Evolutionary conservation across 208 protist genomes (phyloP), one percentile per base, ranked within the genome.

Genomic region (Trypanosoma lewisi): DNA sequence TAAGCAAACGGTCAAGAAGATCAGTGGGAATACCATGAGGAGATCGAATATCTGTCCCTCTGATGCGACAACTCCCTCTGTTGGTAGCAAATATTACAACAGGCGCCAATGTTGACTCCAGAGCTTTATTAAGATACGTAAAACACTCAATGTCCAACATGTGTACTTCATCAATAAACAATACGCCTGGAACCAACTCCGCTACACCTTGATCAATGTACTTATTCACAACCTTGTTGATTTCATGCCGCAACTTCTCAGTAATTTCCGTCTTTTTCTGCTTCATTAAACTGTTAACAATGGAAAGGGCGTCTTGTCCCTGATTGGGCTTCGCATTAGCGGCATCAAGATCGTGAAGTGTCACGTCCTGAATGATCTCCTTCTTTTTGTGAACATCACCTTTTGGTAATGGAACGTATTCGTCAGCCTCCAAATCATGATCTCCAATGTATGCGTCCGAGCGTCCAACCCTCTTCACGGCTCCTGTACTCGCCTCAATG

Each of bases 61-160:
- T 89, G 62, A 98, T 96, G 49, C 82, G 87, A 78, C 88, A 98
- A 47, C 97, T 95, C 16, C 98, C 99, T 49, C 99, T 73, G 78
- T 99, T 99, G 44, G 99, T 99, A 36, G 99, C 99, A 71, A 99
- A 99, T 62, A 99, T 98, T 42, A 99, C 98, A 49, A 99, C 99
- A 25, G 99, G 99, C 19, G 99, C 98, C 4, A 99, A 80, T 0
- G 94, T 97, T 1, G 97, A 99, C 74, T 99, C 99, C 4, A 99
- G 83, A 12, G 99, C 99, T 51, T 99, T 96, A 86, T 99, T 99
- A 0, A 99, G 84, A 77, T 98, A 99, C 8, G 98, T 99, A 85
- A 99, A 99, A 85, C 98, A 99, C 84, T 99, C 99, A 64, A 99
- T 98, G 79, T 99, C 99, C 4, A 99, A 91, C 98, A 99, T 99